Base-by-base conservation (phyloP, 345 rosid genomes). In the Mangifera indica region DNA sequence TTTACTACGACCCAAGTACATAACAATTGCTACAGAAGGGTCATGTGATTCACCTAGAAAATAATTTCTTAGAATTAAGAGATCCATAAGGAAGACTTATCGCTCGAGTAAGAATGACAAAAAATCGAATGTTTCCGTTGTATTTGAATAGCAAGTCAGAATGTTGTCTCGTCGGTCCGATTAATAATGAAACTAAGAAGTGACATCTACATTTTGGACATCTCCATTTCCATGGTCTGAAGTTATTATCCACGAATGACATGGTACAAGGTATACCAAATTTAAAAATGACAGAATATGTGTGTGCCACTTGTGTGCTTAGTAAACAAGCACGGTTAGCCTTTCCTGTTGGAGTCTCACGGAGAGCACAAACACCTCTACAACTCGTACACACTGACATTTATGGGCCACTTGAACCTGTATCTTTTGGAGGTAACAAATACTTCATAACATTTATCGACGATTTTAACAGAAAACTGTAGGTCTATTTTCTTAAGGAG, bases 401-500 rank as follows among this genome's bases (percentile, higher is more conserved):
- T n/a, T n/a, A n/a, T n/a, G n/a, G n/a, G n/a, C n/a, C n/a, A n/a
- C n/a, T 63, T 18, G 49, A 34, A 2, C 53, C 63, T 2, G 0
- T 1, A 7, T 61, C 68, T 0, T 11, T 2, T 44, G 20, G 60
- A 10, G 21, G 29, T 13, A 55, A 51, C 12, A 20, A 42, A 42
- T 42, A 42, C 45, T 42, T 42, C 10, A 42, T 42, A 4, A 42
- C 45, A 42, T 1, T 42, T 10, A 34, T 57, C 3, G 29, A 72
- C 53, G 64, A 66, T 60, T 44, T 22, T 20, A 46, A 18, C 49
- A 7, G 52, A 32, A n/a, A 66, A n/a, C 45, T 21, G 5, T 67
- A 24, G 67, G 67, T 67, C 24, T 32, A 58, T 22, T 46, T 74
- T 20, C 25, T 74, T 2, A 46, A 60, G 40, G 18, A 32, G 7